A percentile compares a stretch with the other conserved stretches of the same genome.
Evolutionary conservation across 192 early-diverging fungal species (phyloP).

Genomic region (Linnemannia elongata): DNA sequence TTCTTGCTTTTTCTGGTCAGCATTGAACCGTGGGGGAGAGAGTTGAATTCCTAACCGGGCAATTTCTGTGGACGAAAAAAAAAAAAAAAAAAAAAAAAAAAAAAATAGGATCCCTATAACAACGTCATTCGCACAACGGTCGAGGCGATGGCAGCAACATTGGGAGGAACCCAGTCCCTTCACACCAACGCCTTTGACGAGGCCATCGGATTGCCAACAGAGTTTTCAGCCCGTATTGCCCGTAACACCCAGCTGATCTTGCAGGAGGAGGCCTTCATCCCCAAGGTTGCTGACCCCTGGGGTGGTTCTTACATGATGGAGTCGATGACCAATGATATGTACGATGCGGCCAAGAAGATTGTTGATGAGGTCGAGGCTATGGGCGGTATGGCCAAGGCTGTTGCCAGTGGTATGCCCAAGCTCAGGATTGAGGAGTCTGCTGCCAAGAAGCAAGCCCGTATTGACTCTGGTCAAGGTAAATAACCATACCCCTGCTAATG

Average conservation of each 20-base stretch:
- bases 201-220: constrained; percentile 89
- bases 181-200: constrained; percentile 95
- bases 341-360: constrained; percentile 74
- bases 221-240: constrained; percentile 88
- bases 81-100: too few species aligned
- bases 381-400: constrained; percentile 94
- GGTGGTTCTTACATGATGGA: constrained; percentile 96
- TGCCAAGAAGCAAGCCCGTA: constrained; percentile 89
- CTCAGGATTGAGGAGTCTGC: constrained; percentile 90
- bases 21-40: too few species aligned
- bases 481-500: background rate
- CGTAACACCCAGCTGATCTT: constrained; percentile 93
- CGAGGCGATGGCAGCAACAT: constrained; percentile 92
- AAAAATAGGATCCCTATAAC: constrained; percentile 84
- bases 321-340: constrained; percentile 86
- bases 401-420: constrained; percentile 91
- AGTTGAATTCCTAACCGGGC: background rate
- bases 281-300: constrained; percentile 93
- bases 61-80: too few species aligned
- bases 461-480: constrained; percentile 86
- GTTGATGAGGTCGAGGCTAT: constrained; percentile 86
- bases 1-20: background rate
- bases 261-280: constrained; percentile 90
- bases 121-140: constrained; percentile 91
- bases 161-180: constrained; percentile 93